These are phyloP conservation scores for Blastobotrys chiropterorum DNA, from an alignment of 805 yeast genomes.

Conservation along the genomic window DNA sequence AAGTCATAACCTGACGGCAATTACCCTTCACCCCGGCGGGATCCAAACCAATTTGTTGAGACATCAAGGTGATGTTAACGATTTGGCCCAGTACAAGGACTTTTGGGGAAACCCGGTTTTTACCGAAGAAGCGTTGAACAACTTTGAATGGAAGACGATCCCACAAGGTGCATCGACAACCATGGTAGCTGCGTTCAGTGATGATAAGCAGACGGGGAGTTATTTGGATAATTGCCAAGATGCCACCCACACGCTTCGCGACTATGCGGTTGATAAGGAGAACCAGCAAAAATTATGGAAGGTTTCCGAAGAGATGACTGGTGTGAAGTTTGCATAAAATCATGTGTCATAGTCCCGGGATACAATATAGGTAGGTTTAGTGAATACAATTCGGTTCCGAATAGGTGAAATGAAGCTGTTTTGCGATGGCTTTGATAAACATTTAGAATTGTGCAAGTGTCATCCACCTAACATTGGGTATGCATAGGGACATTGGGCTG, in stretches of 20 bases:
- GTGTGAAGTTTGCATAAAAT: neutral
- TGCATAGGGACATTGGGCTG: too few species aligned
- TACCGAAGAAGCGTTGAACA: neutral
- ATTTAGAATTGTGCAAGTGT: too few species aligned
- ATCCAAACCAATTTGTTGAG: slow-evolving; percentile 10
- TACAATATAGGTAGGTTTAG: too few species aligned
- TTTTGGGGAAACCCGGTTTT: neutral
- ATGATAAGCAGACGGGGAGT: neutral
- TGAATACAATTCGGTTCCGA: too few species aligned
- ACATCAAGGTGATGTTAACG: neutral
- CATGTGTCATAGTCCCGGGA: too few species aligned
- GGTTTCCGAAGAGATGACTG: neutral
- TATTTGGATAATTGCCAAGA: neutral
- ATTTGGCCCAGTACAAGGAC: neutral
- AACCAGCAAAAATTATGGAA: neutral
- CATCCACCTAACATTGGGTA: too few species aligned
- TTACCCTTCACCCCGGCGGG: slow-evolving; percentile 13
- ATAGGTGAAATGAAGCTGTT: too few species aligned
- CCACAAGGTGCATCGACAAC: neutral
- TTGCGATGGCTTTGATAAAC: too few species aligned
- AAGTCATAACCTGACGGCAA: neutral
- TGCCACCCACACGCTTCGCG: neutral
- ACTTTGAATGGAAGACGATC: neutral
- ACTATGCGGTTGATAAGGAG: neutral
- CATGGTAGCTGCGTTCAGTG: neutral